A percentile compares a stretch with the other conserved stretches of the same genome.
Conservation (phyloP, 2,329 filamentous ascomycete genomes). For the Colletotrichum chrysophilum region DNA sequence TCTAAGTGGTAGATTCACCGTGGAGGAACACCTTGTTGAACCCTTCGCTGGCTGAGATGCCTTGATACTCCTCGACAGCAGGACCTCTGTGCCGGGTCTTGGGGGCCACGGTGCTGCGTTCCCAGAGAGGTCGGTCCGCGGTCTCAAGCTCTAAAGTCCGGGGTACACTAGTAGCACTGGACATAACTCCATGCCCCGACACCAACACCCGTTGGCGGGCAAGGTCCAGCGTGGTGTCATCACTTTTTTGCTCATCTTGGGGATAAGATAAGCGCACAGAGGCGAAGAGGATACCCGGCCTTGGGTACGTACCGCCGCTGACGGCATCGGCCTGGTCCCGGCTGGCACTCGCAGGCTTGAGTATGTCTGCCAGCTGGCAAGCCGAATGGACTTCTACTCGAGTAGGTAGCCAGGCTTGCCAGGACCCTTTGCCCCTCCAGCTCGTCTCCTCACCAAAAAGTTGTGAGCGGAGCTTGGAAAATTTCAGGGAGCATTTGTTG, state of each 20-base stretch:
- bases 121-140: not conserved
- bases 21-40: not conserved
- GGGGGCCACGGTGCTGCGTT: not conserved
- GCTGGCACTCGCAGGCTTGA: not conserved
- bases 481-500: slow-evolving; percentile 13
- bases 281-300: not conserved
- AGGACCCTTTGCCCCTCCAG: not conserved
- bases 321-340: not conserved
- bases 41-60: not conserved
- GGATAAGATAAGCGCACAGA: not conserved
- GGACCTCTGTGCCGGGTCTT: not conserved
- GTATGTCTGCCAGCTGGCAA: not conserved
- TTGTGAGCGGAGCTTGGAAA: slow-evolving; percentile 8
- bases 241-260: not conserved
- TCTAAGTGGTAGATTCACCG: not conserved
- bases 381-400: not conserved
- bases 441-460: slow-evolving; percentile 13
- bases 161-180: slow-evolving; percentile 5
- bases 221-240: not conserved
- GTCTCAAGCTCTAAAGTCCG: slow-evolving; percentile 16
- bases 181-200: not conserved
- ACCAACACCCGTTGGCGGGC: not conserved
- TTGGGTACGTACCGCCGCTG: not conserved
- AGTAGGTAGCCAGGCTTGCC: not conserved
- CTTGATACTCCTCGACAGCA: not conserved